Conservation (phyloP, 2,329 filamentous ascomycete genomes). For the Ramularia endophylla region DNA sequence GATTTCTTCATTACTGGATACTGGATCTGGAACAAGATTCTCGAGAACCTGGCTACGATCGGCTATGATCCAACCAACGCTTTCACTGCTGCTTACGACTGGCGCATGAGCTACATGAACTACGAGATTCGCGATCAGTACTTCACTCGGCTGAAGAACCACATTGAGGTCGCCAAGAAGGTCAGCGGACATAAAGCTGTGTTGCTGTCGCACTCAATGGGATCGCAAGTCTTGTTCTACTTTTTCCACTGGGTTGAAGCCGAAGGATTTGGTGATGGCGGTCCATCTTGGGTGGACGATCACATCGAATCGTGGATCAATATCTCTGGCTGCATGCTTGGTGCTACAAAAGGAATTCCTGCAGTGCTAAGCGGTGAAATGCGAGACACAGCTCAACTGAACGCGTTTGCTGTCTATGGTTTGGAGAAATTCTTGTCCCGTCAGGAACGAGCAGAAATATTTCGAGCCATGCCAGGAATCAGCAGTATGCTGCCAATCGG, state of each 20-base stretch:
- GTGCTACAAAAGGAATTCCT: constrained; percentile 82
- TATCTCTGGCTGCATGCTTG: constrained; percentile 95
- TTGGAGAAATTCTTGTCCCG: constrained; percentile 91
- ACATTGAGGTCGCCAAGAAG: constrained; percentile 78
- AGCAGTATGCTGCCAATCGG: constrained; percentile 96
- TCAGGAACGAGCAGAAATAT: constrained; percentile 85
- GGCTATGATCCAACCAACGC: constrained; percentile 86
- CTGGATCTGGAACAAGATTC: constrained; percentile 99
- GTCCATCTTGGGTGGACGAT: constrained; percentile 80
- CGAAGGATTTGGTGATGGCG: constrained; percentile 70
- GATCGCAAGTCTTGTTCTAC: constrained; percentile 86
- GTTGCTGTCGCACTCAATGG: constrained; percentile 93
- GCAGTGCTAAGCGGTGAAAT: constrained; percentile 94
- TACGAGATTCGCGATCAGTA: constrained; percentile 89
- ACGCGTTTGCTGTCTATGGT: constrained; percentile 93
- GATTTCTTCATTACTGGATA: constrained; percentile 89
- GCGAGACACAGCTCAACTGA: constrained; percentile 95
- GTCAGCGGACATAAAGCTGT: constrained; percentile 74
- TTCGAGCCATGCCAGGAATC: constrained; percentile 94
- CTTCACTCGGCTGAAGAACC: constrained; percentile 81
- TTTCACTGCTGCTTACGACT: constrained; percentile 73
- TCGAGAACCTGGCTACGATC: constrained; percentile 92
- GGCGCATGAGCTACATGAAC: constrained; percentile 85
- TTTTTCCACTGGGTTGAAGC: constrained; percentile 79
- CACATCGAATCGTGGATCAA: constrained; percentile 97